A percentile compares a stretch with the other conserved stretches of the same genome.
Conservation (phyloP, 306 rosid genomes). For the Vigna mungo region DNA sequence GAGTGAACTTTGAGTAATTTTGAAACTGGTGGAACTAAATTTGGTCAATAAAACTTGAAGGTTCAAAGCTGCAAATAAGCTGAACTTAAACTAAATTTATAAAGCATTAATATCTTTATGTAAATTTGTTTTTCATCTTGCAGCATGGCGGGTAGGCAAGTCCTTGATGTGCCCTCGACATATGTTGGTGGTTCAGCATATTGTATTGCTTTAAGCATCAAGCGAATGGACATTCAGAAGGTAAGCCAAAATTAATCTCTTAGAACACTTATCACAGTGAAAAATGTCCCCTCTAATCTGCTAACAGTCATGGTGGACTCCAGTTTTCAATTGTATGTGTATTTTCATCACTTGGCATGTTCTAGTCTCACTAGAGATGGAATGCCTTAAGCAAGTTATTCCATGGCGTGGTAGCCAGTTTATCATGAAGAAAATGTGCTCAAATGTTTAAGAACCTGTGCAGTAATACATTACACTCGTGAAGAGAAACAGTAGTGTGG, state of each 20-base stretch:
- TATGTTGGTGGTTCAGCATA: conserved; percentile 76
- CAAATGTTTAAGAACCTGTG: conserved; percentile 1
- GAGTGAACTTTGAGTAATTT: background rate
- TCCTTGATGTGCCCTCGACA: conserved; percentile 76
- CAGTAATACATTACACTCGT: background rate
- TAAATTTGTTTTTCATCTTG: conserved; percentile 43
- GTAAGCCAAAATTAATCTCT: conserved; percentile 47
- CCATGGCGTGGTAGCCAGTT: background rate
- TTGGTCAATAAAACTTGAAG: background rate
- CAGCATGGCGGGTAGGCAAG: conserved; percentile 95
- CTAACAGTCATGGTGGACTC: background rate
- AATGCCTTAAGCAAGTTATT: conserved; percentile 7
- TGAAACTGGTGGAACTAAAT: background rate
- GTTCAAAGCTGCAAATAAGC: background rate
- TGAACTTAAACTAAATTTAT: background rate
- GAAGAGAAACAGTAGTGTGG: background rate
- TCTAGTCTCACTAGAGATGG: conserved; percentile 5
- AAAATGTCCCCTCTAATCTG: background rate
- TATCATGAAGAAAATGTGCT: background rate
- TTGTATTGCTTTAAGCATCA: conserved; percentile 75
- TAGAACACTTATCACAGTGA: background rate
- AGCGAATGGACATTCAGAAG: conserved; percentile 87
- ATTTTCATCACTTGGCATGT: background rate
- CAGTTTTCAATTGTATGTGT: conserved; percentile 16
- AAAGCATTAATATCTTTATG: background rate